Evolutionary conservation across 805 yeast genomes (phyloP).

Genomic region (Candida germanica): DNA sequence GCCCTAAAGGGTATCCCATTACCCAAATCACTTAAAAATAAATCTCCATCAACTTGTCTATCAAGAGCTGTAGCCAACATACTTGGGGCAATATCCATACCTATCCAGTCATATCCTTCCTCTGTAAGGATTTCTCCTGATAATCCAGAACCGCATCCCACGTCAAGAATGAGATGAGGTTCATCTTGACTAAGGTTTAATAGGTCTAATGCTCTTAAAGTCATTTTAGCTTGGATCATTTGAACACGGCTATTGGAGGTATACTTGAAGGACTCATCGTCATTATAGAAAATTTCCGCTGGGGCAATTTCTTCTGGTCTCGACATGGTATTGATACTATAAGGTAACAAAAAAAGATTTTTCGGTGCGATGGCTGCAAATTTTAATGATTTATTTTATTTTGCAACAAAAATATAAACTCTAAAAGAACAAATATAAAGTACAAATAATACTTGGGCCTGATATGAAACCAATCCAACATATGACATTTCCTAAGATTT

Average conservation of each 20-base stretch:
- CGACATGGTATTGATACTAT: slow-evolving; percentile 74
- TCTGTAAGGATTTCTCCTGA: slow-evolving; percentile 92
- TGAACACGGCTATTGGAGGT: slow-evolving; percentile 95
- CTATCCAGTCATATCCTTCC: slow-evolving; percentile 93
- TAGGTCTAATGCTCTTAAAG: slow-evolving; percentile 86
- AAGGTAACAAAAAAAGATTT: too few species aligned
- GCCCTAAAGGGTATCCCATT: slow-evolving; percentile 92
- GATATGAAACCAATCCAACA: slow-evolving; percentile 91
- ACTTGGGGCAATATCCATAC: slow-evolving; percentile 93
- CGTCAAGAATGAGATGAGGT: slow-evolving; percentile 73
- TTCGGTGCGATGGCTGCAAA: slow-evolving; percentile 6
- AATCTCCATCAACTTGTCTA: slow-evolving; percentile 89
- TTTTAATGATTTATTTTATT: background rate
- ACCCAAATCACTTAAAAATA: slow-evolving; percentile 90
- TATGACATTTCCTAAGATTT: slow-evolving; percentile 69
- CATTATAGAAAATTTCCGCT: slow-evolving; percentile 93
- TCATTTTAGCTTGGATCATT: slow-evolving; percentile 97
- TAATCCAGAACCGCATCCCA: slow-evolving; percentile 97
- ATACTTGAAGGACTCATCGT: slow-evolving; percentile 82
- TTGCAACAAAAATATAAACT: background rate
- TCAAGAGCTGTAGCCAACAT: slow-evolving; percentile 95
- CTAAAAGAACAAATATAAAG: slow-evolving; percentile 74
- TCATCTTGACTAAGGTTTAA: slow-evolving; percentile 62
- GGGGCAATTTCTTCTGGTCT: slow-evolving; percentile 97
- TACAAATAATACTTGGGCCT: slow-evolving; percentile 87